These are phyloP conservation scores for Emydomyces testavorans DNA, from an alignment of 2,329 filamentous ascomycete species.

Conservation along the genomic window DNA sequence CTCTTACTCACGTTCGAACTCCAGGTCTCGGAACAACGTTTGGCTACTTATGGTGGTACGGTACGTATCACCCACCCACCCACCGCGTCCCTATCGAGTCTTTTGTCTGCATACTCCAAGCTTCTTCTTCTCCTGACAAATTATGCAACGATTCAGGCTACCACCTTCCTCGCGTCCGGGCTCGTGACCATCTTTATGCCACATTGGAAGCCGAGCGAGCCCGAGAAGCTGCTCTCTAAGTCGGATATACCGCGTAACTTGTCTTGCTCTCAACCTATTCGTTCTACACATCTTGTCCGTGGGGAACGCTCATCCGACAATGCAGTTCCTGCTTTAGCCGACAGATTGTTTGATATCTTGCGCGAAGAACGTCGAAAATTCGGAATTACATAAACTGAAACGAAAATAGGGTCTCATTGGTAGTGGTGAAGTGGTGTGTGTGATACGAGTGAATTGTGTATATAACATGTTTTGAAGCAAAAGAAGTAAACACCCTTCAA, in stretches of 20 bases:
- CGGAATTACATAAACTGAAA: no score
- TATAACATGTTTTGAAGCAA: conserved; percentile 3
- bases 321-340: not conserved
- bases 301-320: not conserved
- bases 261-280: not conserved
- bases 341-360: no score
- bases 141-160: no score
- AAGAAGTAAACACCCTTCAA: not conserved
- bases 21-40: conserved; percentile 50
- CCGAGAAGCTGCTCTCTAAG: conserved; percentile 9
- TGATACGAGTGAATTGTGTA: not conserved
- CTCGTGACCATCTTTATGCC: conserved; percentile 52
- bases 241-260: no score
- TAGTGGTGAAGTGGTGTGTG: not conserved
- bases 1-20: conserved; percentile 5
- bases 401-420: not conserved
- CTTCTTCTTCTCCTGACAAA: not conserved
- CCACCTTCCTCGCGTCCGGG: conserved; percentile 53
- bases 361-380: no score
- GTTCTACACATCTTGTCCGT: not conserved
- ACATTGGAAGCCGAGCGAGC: conserved; percentile 53
- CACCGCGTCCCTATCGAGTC: not conserved
- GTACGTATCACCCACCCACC: conserved; percentile 29
- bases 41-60: conserved; percentile 60
- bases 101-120: conserved; percentile 2